These are phyloP conservation scores for Cladophialophora yegresii DNA, from an alignment of 2,329 filamentous ascomycete species.

Conservation along the genomic window DNA sequence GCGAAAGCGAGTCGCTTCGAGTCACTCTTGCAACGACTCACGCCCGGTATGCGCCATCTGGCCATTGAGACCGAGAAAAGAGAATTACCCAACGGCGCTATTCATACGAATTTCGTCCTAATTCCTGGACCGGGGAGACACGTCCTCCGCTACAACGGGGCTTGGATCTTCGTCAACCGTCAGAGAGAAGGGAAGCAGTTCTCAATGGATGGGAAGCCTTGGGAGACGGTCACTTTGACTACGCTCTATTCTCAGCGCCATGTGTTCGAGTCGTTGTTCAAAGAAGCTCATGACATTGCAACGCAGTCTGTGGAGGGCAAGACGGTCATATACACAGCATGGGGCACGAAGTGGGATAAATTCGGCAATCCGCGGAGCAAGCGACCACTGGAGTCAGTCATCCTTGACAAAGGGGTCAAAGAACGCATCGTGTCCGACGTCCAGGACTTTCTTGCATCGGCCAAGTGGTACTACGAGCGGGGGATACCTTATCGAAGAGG, in stretches of 20 bases:
- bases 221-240: constrained; percentile 90
- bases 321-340: constrained; percentile 84
- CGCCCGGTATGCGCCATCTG: constrained; percentile 63
- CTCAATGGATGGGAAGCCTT: constrained; percentile 80
- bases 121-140: constrained; percentile 91
- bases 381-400: constrained; percentile 81
- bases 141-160: constrained; percentile 79
- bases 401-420: constrained; percentile 80
- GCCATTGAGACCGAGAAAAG: constrained; percentile 66
- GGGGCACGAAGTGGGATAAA: constrained; percentile 79
- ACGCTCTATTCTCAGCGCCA: constrained; percentile 86
- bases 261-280: constrained; percentile 87
- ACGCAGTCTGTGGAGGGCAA: constrained; percentile 83
- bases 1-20: constrained; percentile 50
- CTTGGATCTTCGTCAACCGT: constrained; percentile 83
- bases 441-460: constrained; percentile 73
- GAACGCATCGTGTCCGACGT: constrained; percentile 79
- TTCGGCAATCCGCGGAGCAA: constrained; percentile 85
- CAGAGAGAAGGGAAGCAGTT: constrained; percentile 65
- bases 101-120: constrained; percentile 78
- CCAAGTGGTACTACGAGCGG: constrained; percentile 90
- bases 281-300: constrained; percentile 79
- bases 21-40: constrained; percentile 58
- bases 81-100: constrained; percentile 65
- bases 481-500: constrained; percentile 90